These are phyloP conservation scores for Chaetoceros tenuissimus DNA, from an alignment of 108 stramenopile species.

Conservation along the genomic window DNA sequence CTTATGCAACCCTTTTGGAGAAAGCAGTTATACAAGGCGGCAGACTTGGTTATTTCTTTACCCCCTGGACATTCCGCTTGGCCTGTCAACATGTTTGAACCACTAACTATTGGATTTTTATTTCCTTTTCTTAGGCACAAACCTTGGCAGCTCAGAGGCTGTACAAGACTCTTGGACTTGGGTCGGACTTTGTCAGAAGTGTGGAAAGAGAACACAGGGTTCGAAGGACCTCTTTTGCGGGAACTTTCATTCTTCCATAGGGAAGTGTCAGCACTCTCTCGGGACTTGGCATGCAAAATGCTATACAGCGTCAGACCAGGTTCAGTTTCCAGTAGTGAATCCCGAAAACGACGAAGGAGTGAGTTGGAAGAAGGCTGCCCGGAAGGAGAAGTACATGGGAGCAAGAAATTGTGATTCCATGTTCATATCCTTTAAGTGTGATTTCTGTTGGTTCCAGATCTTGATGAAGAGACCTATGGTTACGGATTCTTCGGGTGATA, in stretches of 20 bases:
- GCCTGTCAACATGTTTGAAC: slow-evolving; percentile 17
- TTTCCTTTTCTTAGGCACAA: slow-evolving; percentile 20
- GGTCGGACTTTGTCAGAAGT: slow-evolving; percentile 18
- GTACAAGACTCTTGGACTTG: neutral
- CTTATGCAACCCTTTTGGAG: slow-evolving; percentile 34
- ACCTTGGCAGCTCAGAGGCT: slow-evolving; percentile 23
- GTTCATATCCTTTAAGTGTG: slow-evolving; percentile 35
- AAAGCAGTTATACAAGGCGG: slow-evolving; percentile 8
- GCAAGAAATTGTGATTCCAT: slow-evolving; percentile 25
- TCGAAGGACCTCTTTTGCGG: slow-evolving; percentile 26
- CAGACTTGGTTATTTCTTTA: slow-evolving; percentile 14
- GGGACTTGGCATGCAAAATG: slow-evolving; percentile 28
- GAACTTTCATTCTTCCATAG: slow-evolving; percentile 30
- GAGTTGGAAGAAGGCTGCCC: neutral
- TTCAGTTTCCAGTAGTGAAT: slow-evolving; percentile 1
- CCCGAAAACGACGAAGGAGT: slow-evolving; percentile 7
- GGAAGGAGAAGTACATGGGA: slow-evolving; percentile 5
- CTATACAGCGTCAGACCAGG: slow-evolving; percentile 2
- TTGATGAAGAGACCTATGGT: slow-evolving; percentile 12
- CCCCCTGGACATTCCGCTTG: slow-evolving; percentile 12
- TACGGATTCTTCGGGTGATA: neutral
- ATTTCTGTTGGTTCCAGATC: slow-evolving; percentile 32
- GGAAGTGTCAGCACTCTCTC: slow-evolving; percentile 16
- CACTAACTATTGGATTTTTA: slow-evolving; percentile 17
- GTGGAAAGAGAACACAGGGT: slow-evolving; percentile 11